Base-by-base conservation (phyloP, 129 eudicot species). In the Glebionis coronaria region DNA sequence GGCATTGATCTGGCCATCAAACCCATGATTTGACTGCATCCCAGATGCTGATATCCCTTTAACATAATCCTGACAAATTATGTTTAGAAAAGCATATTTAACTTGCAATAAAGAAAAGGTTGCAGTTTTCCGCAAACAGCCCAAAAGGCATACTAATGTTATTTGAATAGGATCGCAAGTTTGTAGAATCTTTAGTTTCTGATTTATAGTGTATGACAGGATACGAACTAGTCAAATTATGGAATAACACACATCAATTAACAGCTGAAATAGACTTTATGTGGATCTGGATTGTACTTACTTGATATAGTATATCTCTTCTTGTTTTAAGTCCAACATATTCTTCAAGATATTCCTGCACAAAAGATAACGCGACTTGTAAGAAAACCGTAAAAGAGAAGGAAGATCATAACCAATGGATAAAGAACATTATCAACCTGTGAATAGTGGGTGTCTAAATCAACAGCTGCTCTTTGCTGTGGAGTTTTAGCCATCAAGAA, bases 401-500 rank as follows among this genome's bases (percentile, higher is more conserved):
- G 42, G 42, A 35, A 7, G 42, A 2, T 35, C 42, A 35, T 35
- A 35, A 35, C 9, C 9, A 35, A 35, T 12, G 25, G 7, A 13
- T 55, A 3, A 55, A 18, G 25, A 21, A 12, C 2, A 20, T 9
- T 20, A 28, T 19, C 38, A 40, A 90, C 97, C 95, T 85, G 78
- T 71, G 90, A 81, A 70, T 89, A 94, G 80, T 94, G 99, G 45
- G 99, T 94, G 78, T 94, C 99, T 61, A 94, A 77, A 59, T 94
- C 97, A 65, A 94, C 99, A 18, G 97, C 90, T 50, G 97, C 99
- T 78, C 99, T 87, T 77, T 94, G 94, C 68, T 87, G 91, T 25
- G 99, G 99, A 67, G 97, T 94, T 79, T 87, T 94, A n/a, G 99
- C 97, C 92, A 67, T 80, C 68, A 90, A 51, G 67, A 94, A 90